These are phyloP conservation scores for Gossypium australe DNA, from an alignment of 345 rosid genomes.

Conservation along the genomic window DNA sequence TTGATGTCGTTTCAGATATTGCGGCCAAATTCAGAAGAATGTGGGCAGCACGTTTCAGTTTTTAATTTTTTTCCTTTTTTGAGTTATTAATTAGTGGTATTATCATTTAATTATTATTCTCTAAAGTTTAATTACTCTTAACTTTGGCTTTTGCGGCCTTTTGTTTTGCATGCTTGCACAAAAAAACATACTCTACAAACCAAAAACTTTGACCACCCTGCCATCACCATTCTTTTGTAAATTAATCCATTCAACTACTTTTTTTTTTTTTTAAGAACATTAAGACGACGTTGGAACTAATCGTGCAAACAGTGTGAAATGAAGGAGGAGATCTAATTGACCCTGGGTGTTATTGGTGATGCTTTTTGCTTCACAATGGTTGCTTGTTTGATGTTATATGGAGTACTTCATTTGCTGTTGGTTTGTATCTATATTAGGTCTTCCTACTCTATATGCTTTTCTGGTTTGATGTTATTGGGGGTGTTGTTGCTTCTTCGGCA, in stretches of 20 bases:
- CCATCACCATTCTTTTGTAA: conserved; percentile 20
- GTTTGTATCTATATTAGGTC: too few species aligned
- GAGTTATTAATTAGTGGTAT: neutral
- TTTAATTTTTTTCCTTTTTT: neutral
- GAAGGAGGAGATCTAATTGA: too few species aligned
- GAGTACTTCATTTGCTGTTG: too few species aligned
- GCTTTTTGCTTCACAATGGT: too few species aligned
- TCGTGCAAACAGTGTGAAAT: too few species aligned
- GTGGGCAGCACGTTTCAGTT: conserved; percentile 53
- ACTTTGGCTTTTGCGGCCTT: neutral
- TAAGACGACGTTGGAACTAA: too few species aligned
- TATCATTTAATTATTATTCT: neutral
- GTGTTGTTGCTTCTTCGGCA: too few species aligned
- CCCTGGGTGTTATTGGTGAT: too few species aligned
- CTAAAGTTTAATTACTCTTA: neutral
- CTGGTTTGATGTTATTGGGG: too few species aligned
- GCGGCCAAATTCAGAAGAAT: conserved; percentile 55
- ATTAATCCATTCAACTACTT: neutral
- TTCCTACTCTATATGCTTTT: too few species aligned
- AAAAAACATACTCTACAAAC: conserved; percentile 23
- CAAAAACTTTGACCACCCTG: conserved; percentile 47
- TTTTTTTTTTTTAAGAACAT: neutral
- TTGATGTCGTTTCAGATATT: conserved; percentile 48
- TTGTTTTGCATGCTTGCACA: conserved; percentile 54
- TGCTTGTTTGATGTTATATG: too few species aligned